Conservation (phyloP, 176 grass and related monocot genomes). For the Bromus sterilis region DNA sequence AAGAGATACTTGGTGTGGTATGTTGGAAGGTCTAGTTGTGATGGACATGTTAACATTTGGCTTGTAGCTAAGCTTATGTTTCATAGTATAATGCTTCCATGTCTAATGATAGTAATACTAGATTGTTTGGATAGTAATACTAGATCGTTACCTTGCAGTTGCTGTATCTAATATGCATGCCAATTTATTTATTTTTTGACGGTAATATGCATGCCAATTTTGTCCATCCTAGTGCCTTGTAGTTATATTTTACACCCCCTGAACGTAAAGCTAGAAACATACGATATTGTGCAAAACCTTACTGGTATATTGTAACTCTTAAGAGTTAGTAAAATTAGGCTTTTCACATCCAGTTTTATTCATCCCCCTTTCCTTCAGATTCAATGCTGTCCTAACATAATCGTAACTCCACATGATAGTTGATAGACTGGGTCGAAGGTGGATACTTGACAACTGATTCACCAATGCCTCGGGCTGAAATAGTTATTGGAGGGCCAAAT, state of each 20-base stretch:
- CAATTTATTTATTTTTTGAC: too few relatives aligned
- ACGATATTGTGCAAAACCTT: background rate
- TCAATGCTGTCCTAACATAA: background rate
- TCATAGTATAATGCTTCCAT: background rate
- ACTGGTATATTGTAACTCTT: background rate
- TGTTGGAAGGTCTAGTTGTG: constrained; percentile 4
- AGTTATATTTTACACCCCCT: background rate
- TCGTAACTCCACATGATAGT: constrained; percentile 32
- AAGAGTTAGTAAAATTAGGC: too few relatives aligned
- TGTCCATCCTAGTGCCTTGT: background rate
- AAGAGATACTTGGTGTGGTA: background rate
- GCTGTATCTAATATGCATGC: background rate
- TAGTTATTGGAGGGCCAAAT: constrained; percentile 87
- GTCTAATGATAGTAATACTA: too few relatives aligned
- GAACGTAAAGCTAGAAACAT: background rate
- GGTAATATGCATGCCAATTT: too few relatives aligned
- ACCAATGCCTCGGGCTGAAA: constrained; percentile 94
- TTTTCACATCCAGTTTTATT: too few relatives aligned
- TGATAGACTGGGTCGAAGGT: constrained; percentile 88
- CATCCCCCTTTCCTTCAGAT: background rate
- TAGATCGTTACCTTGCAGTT: background rate
- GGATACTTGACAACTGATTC: constrained; percentile 77
- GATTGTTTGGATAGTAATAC: background rate
- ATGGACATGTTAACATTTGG: background rate
- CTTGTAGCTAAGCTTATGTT: background rate